A percentile compares a stretch with the other conserved stretches of the same genome.
phyloP scores from a whole-genome alignment of 208 protist species.

The Leishmania martiniquensis region DNA sequence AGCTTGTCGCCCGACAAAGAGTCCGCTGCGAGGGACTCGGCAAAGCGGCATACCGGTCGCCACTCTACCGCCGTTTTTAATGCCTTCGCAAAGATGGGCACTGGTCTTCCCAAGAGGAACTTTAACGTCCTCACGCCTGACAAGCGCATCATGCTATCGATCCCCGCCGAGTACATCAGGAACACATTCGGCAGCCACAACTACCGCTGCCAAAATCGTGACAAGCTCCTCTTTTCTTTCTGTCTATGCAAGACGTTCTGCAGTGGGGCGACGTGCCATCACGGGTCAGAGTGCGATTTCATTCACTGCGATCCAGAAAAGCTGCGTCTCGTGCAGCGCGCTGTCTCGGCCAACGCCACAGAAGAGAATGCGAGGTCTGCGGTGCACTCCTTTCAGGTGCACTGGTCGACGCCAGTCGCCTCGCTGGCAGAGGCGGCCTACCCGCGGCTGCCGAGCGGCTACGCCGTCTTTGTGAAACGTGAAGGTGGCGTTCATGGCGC shows the following conservation, averaged over 20 bases:
- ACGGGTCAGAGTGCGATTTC: slow-evolving; percentile 60
- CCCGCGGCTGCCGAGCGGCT: slow-evolving; percentile 42
- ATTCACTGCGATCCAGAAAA: slow-evolving; percentile 62
- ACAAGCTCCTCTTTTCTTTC: slow-evolving; percentile 58
- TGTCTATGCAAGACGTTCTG: slow-evolving; percentile 67
- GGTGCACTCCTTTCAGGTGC: slow-evolving; percentile 48
- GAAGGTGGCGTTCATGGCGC: slow-evolving; percentile 12
- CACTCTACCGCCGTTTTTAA: slow-evolving; percentile 28
- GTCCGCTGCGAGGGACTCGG: not conserved
- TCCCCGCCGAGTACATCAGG: slow-evolving; percentile 56
- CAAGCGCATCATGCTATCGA: slow-evolving; percentile 65
- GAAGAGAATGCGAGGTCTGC: not conserved
- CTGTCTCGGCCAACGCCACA: slow-evolving; percentile 8
- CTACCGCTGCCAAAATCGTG: slow-evolving; percentile 47
- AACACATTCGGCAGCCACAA: slow-evolving; percentile 51
- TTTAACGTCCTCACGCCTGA: slow-evolving; percentile 70
- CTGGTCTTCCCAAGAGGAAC: slow-evolving; percentile 38
- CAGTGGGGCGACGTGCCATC: slow-evolving; percentile 40
- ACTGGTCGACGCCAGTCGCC: slow-evolving; percentile 49
- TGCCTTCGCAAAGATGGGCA: slow-evolving; percentile 20
- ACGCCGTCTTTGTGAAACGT: slow-evolving; percentile 48
- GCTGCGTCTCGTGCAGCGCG: slow-evolving; percentile 34
- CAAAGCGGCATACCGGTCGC: not conserved
- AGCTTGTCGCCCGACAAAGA: not conserved
- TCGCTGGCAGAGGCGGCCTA: slow-evolving; percentile 42